Evolutionary conservation across 257 asterid genomes (phyloP), one percentile per base, ranked within the genome.

Genomic region (Anisodus tanguticus): DNA sequence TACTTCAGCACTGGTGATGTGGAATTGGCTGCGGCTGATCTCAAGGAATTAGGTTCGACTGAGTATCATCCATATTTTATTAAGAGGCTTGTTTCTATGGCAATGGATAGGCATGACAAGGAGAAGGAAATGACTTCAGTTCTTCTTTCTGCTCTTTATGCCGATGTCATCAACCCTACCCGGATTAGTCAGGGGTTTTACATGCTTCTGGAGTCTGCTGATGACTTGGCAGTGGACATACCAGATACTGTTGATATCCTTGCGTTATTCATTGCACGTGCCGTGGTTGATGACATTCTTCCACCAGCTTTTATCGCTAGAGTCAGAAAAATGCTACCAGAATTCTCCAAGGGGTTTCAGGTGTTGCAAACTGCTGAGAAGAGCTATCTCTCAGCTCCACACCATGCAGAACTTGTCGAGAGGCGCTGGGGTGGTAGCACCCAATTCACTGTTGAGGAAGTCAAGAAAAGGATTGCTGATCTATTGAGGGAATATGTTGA

Each of bases 111-210:
- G 84, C 90, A 94, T 86, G 91, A 96, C 88, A 96, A 94, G 89
- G 99, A 96, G 90, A 96, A 96, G 84, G 99, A 97, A 87, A 97
- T 97, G 99, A 93, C 99, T 64, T 97, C 99, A 5, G 99, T 97
- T 80, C 87, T 97, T 86, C 98, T 97, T 79, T 97, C 98, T 17
- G 93, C 95, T 39, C 93, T 97, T 71, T 97, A 97, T 87, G 97
- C 93, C 78, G 94, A 97, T 88, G 95, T 97, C 66, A 91, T 97
- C 84, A 90, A 64, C 81, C 82, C 98, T 5, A 80, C 97, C 76
- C 96, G 90, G 86, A 94, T 97, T 39, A 90, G 95, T 67, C 97
- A 89, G 90, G 99, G 99, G 0, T 95, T 93, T 83, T 88, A 85
- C 83, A 84, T 97, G 90, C 97, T 97, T 84, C 89, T 97, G n/a